Base-by-base conservation (phyloP, 2,329 filamentous ascomycete species). In the Pleoardoris graminearum region DNA sequence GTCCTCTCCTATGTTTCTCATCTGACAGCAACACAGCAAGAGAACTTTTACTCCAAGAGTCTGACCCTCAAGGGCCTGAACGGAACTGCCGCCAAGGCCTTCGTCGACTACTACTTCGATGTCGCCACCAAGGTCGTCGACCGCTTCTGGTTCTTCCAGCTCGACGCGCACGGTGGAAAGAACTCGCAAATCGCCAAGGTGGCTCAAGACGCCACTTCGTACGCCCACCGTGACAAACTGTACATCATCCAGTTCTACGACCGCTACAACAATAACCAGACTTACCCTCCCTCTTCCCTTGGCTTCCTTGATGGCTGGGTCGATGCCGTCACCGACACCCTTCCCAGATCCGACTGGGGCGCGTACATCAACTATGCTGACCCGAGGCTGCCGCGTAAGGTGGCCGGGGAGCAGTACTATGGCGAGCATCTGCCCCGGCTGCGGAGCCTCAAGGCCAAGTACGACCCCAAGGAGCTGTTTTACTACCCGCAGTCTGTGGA, bases 321-420 rank as follows among this genome's bases (percentile, higher is more conserved):
- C 38, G 64, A 71, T 8, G 60, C 58, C 23, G 46, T 69, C 29
- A 66, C 54, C 8, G 49, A 59, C 29, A 35, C 39, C 16, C 50
- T 65, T 56, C 46, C 57, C 14, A 55, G 57, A 23, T 57, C 51
- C 7, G 60, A 71, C 21, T 76, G 72, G 70, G 76, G 74, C 14
- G 72, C 73, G 62, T 80, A 80, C 58, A 72, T 74, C 62, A 80
- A 80, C 68, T 80, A 80, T 50, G 72, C 76, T 4, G 78, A 80
- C 60, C 66, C 77, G 1, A 70, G 68, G 39, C 62, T 80, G 51
- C 68, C 71, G 54, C 63, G 69, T 21, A 66, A 67, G 2, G 67
- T 67, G 25, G 78, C 78, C 1, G 70, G 76, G 56, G 53, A 74
- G 39, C 67, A 75, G 53, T 80, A 80, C 62, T 80, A 73, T 53